Conservation (phyloP, 768 basidiomycete genomes). For the Phanerodontia chrysosporium region DNA sequence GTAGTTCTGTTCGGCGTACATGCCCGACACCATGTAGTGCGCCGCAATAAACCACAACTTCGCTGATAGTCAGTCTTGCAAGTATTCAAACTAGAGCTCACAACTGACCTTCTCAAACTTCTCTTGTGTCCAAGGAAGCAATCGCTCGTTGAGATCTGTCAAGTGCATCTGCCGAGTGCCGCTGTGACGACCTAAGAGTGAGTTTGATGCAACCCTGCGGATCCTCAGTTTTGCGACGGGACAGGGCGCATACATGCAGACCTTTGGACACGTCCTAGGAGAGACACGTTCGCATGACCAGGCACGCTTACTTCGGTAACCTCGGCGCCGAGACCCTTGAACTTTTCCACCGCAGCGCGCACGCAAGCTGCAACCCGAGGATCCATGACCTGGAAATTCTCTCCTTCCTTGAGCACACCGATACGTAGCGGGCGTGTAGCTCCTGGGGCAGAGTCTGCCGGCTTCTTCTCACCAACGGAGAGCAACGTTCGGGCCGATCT, state of each 20-base stretch:
- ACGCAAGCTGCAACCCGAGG: conserved; percentile 32
- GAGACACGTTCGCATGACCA: conserved; percentile 25
- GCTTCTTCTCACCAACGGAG: neutral
- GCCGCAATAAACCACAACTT: conserved; percentile 12
- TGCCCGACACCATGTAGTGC: conserved; percentile 22
- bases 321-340: conserved; percentile 34
- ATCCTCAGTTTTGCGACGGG: neutral
- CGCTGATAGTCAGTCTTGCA: conserved; percentile 14
- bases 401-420: conserved; percentile 37
- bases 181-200: conserved; percentile 15
- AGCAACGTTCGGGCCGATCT: conserved; percentile 11
- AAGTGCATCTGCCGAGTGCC: conserved; percentile 31
- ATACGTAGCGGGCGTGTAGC: conserved; percentile 27
- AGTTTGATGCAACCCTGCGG: conserved; percentile 15
- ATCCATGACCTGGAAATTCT: conserved; percentile 30
- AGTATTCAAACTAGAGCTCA: neutral
- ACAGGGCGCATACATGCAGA: neutral
- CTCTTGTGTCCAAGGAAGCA: conserved; percentile 34
- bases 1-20: conserved; percentile 29
- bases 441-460: conserved; percentile 10
- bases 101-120: conserved; percentile 32
- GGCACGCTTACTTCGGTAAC: conserved; percentile 40
- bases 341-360: conserved; percentile 29
- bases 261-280: conserved; percentile 16
- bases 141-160: conserved; percentile 26